Base-by-base conservation (phyloP, 116 monocot genomes). In the Dioscorea cayenensis region DNA sequence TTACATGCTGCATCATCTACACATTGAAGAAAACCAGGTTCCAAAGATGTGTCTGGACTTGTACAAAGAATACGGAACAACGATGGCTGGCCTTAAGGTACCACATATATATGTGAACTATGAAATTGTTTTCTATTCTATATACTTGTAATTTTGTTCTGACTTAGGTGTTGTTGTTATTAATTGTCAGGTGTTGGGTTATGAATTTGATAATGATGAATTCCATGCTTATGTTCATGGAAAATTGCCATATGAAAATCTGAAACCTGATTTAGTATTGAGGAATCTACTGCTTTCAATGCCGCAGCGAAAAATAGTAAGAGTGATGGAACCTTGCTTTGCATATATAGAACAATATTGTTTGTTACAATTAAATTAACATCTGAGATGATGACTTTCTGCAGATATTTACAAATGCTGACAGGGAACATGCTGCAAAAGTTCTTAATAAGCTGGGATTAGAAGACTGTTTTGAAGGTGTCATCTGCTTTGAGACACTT, bases 31-130 rank as follows among this genome's bases (percentile, higher is more conserved):
- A 75, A 79, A 77, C 63, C 65, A 73, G 51, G 80, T 95, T 59
- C 91, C 94, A 2, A 69, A 80, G 28, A 88, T 95, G 88, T 95
- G 94, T 60, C 51, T 91, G 64, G 88, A 88, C 8, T 63, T 96
- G 73, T 96, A 96, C 86, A 96, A 73, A 76, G 89, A 96, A 68
- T 73, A 90, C 74, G 92, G 95, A 77, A 96, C 95, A 37, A 92
- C 95, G 38, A 96, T 96, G 96, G 92, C 96, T 37, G 96, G 96
- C 17, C 84, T 96, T 19, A 92, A 92, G 92, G 92, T 87, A 83
- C 16, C 3, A 69, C 2, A 32, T 27, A 36, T 36, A 2, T 36
- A 43, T 43, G 11, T 12, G 6, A 1, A 43, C 38, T 43, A 43
- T 43, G 43, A 43, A 9, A 3, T 6, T 43, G 43, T 43, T 43